Evolutionary conservation across 176 grass and related monocot genomes (phyloP), one percentile per base, ranked within the genome.

Genomic region (Ampelocalamus luodianensis): DNA sequence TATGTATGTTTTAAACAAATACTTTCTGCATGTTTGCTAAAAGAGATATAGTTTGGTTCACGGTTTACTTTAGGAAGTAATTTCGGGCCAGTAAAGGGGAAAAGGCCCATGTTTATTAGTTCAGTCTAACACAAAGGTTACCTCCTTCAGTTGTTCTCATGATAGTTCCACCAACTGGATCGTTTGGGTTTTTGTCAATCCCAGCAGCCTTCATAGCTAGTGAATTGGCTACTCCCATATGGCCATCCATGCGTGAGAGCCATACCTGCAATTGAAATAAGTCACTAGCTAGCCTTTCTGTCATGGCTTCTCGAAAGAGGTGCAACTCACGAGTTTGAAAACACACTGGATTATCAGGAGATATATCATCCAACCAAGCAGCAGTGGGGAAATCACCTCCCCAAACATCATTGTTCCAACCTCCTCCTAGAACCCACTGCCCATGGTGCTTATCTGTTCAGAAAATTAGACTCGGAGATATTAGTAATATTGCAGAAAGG

Each of bases 371-470:
- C 79, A 99, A 74, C 90, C 96, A 99, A 94, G 91, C 88, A 90
- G 89, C 72, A 71, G 68, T 37, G 55, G 96, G 96, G 18, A 85
- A 73, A 5, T 85, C 87, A 76, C 93, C 91, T 23, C 83, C 86
- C 93, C 89, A 96, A 17, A 86, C 26, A 89, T 99, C 93, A 79
- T 90, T 94, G 71, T 99, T 99, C 96, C 96, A 99, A 49, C 93
- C 93, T 24, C 91, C 90, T 50, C 91, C 96, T 15, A 92, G 71
- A 10, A 96, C 61, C 96, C 96, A 99, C 60, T 94, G 77, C 4
- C 93, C 91, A 72, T 12, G 77, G 81, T 53, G 66, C 26, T 90
- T 98, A 55, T 81, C 96, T 98, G 81, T 32, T 86, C 1, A 75
- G 43, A 76, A 86, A 87, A 37, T 0, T 67, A 14, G 42, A 18